Evolutionary conservation across 352 stramenopile genomes (phyloP).

Genomic region (Globisporangium ultimum): DNA sequence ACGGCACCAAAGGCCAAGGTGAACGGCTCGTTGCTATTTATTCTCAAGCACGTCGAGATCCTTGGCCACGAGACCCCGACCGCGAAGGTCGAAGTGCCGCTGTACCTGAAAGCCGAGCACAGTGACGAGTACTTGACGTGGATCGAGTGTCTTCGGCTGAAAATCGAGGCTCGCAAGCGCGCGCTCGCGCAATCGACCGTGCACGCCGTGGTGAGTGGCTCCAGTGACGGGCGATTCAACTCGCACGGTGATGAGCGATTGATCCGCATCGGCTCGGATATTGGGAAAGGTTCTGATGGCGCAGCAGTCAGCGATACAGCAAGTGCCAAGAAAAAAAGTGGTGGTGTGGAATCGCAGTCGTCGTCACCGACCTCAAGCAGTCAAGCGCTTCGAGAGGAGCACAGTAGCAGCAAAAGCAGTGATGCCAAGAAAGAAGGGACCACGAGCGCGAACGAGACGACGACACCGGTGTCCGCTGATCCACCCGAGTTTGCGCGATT

Average conservation of each 20-base stretch:
- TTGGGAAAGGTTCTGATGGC: not conserved
- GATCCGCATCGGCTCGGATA: not conserved
- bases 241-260: conserved; percentile 8
- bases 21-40: conserved; percentile 29
- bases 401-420: not conserved
- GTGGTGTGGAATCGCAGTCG: not conserved
- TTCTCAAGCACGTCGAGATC: conserved; percentile 51
- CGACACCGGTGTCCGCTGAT: conserved; percentile 17
- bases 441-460: not conserved
- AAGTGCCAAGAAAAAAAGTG: conserved; percentile 1
- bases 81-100: conserved; percentile 37
- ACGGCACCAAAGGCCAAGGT: conserved; percentile 9
- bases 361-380: not conserved
- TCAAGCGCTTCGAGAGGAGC: not conserved
- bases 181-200: conserved; percentile 19
- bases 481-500: conserved; percentile 53
- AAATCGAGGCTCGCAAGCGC: conserved; percentile 48
- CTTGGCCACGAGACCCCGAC: conserved; percentile 28
- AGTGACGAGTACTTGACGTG: conserved; percentile 39
- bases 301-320: not conserved
- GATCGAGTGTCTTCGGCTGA: conserved; percentile 44
- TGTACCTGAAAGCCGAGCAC: conserved; percentile 51
- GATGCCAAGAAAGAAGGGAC: not conserved
- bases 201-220: conserved; percentile 5
- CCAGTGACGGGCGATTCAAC: not conserved